Evolutionary conservation across 2,329 filamentous ascomycete species (phyloP).

Genomic region (Aspergillus ochraceoroseus): DNA sequence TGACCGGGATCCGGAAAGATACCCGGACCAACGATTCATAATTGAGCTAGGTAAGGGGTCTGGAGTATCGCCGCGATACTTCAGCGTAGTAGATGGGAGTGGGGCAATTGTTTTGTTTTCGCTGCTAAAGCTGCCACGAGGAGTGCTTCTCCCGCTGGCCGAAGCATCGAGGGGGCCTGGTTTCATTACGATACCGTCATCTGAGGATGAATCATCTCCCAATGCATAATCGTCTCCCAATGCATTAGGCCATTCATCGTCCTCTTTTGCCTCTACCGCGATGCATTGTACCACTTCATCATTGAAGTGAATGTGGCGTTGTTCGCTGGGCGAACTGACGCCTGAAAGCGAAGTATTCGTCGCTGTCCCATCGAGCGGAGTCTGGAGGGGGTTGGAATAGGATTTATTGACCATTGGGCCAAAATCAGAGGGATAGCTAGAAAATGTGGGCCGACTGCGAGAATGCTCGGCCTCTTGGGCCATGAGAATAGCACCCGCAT

Average conservation of each 20-base stretch:
- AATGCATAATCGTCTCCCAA: too few relatives aligned
- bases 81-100: conserved; percentile 79
- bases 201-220: conserved; percentile 60
- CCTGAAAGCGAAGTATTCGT: conserved; percentile 68
- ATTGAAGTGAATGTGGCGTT: conserved; percentile 92
- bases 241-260: too few relatives aligned
- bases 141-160: conserved; percentile 50
- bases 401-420: conserved; percentile 52
- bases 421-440: conserved; percentile 56
- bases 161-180: conserved; percentile 51
- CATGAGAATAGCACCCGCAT: conserved; percentile 79
- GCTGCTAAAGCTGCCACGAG: conserved; percentile 51
- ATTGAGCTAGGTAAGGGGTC: conserved; percentile 47
- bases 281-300: conserved; percentile 95
- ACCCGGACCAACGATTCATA: conserved; percentile 38
- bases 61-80: conserved; percentile 72
- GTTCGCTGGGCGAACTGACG: conserved; percentile 57
- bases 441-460: conserved; percentile 53
- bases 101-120: conserved; percentile 85
- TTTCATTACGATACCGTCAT: conserved; percentile 83
- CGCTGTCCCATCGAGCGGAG: conserved; percentile 49
- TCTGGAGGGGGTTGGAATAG: conserved; percentile 3
- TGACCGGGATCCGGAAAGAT: conserved; percentile 48
- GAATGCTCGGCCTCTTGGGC: conserved; percentile 64
- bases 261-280: conserved; percentile 78